Percentiles rank a stretch among this genome's conserved stretches.
Evolutionary conservation across 805 yeast species (phyloP).

Genomic region (Suhomyces tanzawaensis): DNA sequence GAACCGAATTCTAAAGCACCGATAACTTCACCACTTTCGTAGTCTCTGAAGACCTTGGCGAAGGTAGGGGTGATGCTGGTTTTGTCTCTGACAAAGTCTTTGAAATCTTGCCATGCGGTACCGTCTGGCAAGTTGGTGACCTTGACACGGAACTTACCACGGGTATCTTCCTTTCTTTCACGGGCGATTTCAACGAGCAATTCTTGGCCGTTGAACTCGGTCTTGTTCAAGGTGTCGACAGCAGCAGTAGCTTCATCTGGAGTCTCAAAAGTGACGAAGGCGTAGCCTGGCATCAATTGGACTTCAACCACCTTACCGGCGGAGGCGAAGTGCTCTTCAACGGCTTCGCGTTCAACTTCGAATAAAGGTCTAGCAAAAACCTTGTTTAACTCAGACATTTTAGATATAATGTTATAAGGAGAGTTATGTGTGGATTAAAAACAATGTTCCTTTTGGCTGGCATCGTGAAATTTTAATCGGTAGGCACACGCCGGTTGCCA

Average conservation of each 20-base stretch:
- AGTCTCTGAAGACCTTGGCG: constrained; percentile 49
- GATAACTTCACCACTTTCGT: constrained; percentile 42
- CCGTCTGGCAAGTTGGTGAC: constrained; percentile 70
- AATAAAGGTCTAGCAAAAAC: constrained; percentile 63
- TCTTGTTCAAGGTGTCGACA: constrained; percentile 42
- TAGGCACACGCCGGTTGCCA: constrained; percentile 2
- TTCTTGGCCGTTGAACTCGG: constrained; percentile 49
- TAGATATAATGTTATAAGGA: constrained; percentile 1
- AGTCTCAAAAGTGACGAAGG: constrained; percentile 81
- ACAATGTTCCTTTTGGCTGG: not conserved
- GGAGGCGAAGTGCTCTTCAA: constrained; percentile 65
- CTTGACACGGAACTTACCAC: constrained; percentile 72
- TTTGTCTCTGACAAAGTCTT: constrained; percentile 85
- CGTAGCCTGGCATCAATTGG: constrained; percentile 77
- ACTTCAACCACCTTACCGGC: constrained; percentile 68
- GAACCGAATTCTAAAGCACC: constrained; percentile 57
- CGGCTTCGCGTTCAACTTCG: constrained; percentile 50
- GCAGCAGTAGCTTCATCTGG: constrained; percentile 54
- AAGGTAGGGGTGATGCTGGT: constrained; percentile 63
- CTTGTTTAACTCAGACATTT: constrained; percentile 17
- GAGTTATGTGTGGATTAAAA: not conserved
- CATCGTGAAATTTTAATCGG: constrained; percentile 7
- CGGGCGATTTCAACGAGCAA: constrained; percentile 55
- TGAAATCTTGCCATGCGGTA: constrained; percentile 83
- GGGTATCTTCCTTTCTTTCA: constrained; percentile 55